phyloP scores from a whole-genome alignment of 768 basidiomycete species.

The Leccinum broughii region DNA sequence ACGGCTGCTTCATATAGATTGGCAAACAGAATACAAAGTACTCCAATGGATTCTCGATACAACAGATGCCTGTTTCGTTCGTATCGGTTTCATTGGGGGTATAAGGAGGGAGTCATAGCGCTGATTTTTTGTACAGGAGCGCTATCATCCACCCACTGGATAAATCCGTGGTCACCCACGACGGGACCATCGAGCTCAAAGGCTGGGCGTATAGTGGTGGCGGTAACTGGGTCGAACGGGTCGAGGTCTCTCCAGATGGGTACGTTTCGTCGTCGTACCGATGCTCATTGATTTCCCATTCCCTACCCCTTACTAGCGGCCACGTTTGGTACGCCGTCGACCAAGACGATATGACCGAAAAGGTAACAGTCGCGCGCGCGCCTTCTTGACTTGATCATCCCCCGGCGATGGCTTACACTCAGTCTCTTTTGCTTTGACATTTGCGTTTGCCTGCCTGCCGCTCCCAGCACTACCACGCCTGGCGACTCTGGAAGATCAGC shows the following conservation, averaged over 20 bases:
- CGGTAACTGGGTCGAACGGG: slow-evolving; percentile 56
- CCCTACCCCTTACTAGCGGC: not conserved
- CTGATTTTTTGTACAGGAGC: slow-evolving; percentile 5
- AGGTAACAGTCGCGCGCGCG: not conserved
- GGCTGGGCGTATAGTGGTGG: slow-evolving; percentile 49
- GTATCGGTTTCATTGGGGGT: slow-evolving; percentile 19
- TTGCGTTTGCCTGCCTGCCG: not conserved
- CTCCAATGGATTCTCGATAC: slow-evolving; percentile 57
- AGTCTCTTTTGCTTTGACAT: not conserved
- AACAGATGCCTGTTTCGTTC: slow-evolving; percentile 59
- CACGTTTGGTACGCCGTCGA: slow-evolving; percentile 21
- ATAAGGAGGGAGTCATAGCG: not conserved
- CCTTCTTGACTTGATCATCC: not conserved
- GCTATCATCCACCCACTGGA: slow-evolving; percentile 27
- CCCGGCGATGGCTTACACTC: not conserved
- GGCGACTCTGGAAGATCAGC: slow-evolving; percentile 53
- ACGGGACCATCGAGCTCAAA: slow-evolving; percentile 44
- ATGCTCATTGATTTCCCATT: not conserved
- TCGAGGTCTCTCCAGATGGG: slow-evolving; percentile 45
- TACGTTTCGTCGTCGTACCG: not conserved
- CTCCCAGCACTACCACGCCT: slow-evolving; percentile 51
- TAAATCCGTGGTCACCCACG: slow-evolving; percentile 48
- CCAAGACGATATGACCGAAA: slow-evolving; percentile 17
- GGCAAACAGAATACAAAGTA: slow-evolving; percentile 53
- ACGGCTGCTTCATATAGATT: slow-evolving; percentile 1